These are phyloP conservation scores for Colletotrichum sp. DNA, from an alignment of 2,329 filamentous ascomycete genomes.

Conservation along the genomic window DNA sequence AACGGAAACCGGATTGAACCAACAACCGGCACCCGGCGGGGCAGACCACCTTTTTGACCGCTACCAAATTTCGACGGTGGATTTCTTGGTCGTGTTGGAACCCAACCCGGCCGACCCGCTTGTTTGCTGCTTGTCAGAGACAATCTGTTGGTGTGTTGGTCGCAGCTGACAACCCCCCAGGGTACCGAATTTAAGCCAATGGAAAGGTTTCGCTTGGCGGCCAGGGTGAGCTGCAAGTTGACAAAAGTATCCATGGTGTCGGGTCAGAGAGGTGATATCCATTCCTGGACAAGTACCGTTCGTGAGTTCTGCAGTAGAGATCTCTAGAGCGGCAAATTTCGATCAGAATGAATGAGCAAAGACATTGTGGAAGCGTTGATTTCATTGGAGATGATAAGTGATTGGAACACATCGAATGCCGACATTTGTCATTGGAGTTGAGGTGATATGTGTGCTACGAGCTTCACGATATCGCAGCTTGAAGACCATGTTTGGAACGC, in stretches of 20 bases:
- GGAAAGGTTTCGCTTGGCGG: not conserved
- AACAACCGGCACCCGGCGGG: not conserved
- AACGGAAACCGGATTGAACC: not conserved
- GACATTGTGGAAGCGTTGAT: fast-evolving
- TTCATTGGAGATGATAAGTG: fast-evolving
- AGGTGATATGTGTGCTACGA: not conserved
- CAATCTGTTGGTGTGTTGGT: not conserved
- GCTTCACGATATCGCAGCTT: not conserved
- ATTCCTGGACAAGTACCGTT: not conserved
- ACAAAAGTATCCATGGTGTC: not conserved
- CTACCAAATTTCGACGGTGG: not conserved
- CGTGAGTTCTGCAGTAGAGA: fast-evolving
- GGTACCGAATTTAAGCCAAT: not conserved
- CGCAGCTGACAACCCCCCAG: not conserved
- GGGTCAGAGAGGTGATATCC: not conserved
- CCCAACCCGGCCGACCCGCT: not conserved
- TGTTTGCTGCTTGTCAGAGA: not conserved
- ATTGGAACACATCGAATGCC: not conserved
- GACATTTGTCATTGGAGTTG: not conserved
- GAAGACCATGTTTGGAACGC: not conserved
- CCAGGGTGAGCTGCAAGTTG: not conserved
- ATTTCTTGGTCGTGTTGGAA: not conserved
- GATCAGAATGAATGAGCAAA: fast-evolving
- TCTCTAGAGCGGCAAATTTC: not conserved
- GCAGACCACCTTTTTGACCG: not conserved